Evolutionary conservation across 306 rosid genomes (phyloP), one percentile per base, ranked within the genome.

Genomic region (Quercus bicolor): DNA sequence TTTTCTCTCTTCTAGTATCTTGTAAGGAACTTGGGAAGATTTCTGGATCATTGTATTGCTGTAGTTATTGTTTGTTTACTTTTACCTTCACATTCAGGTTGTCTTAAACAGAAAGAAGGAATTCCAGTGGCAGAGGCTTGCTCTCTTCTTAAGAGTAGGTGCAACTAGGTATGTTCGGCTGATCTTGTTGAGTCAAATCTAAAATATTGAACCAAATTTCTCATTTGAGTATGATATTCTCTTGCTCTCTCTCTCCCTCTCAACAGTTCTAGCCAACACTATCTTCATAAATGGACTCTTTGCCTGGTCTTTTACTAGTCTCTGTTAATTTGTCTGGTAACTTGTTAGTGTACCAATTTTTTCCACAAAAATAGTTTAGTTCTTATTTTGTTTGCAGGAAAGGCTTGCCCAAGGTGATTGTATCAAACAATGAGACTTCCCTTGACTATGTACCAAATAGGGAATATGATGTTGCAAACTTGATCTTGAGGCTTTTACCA

Each of bases 121-220:
- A 83, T 91, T 92, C 77, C 95, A 77, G 79, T 92, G 98, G 98
- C 89, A 91, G 79, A 95, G 89, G 88, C 88, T 95, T 80, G 85
- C 87, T 79, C 82, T 95, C 45, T 95, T 94, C 82, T 85, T 94
- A 78, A 88, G 92, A 80, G 84, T 90, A 65, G 98, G 98, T 80
- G 90, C 90, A 61, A 87, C 88, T 31, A 87, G 97, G 98, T 94
- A 89, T 73, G 95, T 76, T 64, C 13, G 43, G 48, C 20, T 43
- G 75, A 28, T 61, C 37, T 56, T 55, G 16, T 55, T 53, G 51
- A 78, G 55, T 80, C 40, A 34, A 28, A 55, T n/a, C 69, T 65
- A 23, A 19, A 78, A 70, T 66, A 70, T 20, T 56, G 69, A 60
- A 43, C 29, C 73, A 11, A 21, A 11, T 11, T 7, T 72, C 40